Percentiles rank a stretch among this genome's conserved stretches.
Evolutionary conservation across 1,284 basidiomycete species (phyloP).

Genomic region (Lentinula novae-zelandiae): DNA sequence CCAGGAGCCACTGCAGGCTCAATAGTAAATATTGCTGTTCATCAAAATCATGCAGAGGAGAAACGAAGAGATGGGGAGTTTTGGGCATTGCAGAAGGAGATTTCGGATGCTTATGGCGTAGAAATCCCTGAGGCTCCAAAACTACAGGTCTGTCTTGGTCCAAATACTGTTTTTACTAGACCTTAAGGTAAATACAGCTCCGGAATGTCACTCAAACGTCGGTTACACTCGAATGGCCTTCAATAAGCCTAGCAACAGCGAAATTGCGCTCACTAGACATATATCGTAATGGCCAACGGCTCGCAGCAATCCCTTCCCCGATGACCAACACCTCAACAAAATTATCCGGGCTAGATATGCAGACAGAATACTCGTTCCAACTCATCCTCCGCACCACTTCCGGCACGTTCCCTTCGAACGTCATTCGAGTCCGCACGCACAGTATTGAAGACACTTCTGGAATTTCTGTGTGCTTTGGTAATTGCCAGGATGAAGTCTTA

Average conservation of each 20-base stretch:
- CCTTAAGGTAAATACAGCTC: constrained; percentile 40
- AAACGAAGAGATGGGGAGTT: constrained; percentile 77
- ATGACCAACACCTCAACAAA: constrained; percentile 84
- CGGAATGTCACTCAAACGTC: constrained; percentile 94
- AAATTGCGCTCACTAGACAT: constrained; percentile 86
- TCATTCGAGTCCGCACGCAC: constrained; percentile 82
- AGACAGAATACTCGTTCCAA: constrained; percentile 91
- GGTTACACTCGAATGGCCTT: constrained; percentile 89
- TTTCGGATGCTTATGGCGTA: constrained; percentile 73
- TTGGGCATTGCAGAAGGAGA: constrained; percentile 77
- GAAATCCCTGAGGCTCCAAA: constrained; percentile 69
- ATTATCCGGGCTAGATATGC: constrained; percentile 83
- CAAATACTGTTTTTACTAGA: not conserved
- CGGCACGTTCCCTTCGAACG: constrained; percentile 82
- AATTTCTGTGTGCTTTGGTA: constrained; percentile 89
- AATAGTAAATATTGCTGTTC: constrained; percentile 94
- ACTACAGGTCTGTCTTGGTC: constrained; percentile 49
- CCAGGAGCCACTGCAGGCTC: constrained; percentile 88
- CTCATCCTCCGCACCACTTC: constrained; percentile 87
- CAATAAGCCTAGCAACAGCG: constrained; percentile 80
- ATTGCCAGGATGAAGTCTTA: constrained; percentile 69
- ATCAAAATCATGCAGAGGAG: constrained; percentile 82
- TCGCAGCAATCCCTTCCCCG: constrained; percentile 82
- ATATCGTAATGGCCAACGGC: constrained; percentile 84
- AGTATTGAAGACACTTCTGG: constrained; percentile 93